phyloP scores from a whole-genome alignment of 306 rosid species.

The Casuarina glauca region DNA sequence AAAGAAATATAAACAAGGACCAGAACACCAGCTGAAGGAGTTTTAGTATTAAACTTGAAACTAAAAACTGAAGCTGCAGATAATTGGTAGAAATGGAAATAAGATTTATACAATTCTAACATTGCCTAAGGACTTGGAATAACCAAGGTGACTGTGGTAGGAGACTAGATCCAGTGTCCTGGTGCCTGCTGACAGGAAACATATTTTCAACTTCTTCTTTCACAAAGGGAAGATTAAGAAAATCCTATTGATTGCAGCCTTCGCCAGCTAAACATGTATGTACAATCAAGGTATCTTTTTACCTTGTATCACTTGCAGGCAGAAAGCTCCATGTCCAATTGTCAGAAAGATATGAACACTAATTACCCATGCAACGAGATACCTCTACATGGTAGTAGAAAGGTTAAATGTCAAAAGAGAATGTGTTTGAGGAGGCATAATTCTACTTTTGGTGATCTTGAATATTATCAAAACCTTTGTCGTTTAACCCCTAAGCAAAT shows the following conservation, averaged over 20 bases:
- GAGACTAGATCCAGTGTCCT: no score
- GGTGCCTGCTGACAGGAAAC: no score
- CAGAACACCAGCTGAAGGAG: slow-evolving; percentile 1
- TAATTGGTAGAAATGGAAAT: not conserved
- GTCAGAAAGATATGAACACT: not conserved
- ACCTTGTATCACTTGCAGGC: not conserved
- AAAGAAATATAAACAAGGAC: not conserved
- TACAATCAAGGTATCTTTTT: not conserved
- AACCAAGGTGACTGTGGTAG: not conserved
- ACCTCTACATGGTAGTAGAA: not conserved
- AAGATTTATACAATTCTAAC: not conserved
- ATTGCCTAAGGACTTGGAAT: not conserved
- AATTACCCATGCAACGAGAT: not conserved
- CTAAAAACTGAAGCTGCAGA: not conserved
- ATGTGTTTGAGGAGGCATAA: not conserved
- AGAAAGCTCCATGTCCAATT: not conserved
- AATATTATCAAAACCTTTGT: not conserved
- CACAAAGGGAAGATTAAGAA: no score
- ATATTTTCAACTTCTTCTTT: no score
- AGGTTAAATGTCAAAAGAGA: not conserved
- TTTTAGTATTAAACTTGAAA: not conserved
- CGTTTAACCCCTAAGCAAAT: not conserved
- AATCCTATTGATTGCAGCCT: no score
- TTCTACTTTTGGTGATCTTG: not conserved
- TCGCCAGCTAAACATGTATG: not conserved